Percentiles rank a stretch among this genome's conserved stretches.
Conservation (phyloP, 805 yeast species). For the Ogataea dorogensis region DNA sequence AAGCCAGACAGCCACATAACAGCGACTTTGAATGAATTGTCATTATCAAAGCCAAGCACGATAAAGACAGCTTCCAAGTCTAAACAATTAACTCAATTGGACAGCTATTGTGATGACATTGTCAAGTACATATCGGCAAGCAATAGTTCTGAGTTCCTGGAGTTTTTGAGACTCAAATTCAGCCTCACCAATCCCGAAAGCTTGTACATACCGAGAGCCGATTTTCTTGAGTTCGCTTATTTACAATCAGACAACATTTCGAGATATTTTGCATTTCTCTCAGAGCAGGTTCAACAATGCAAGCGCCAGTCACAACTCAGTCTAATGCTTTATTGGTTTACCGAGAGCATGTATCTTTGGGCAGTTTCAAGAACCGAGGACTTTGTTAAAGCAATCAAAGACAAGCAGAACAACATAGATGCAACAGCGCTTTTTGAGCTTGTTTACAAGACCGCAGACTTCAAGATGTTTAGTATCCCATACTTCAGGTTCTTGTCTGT, state of each 20-base stretch:
- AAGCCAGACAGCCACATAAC: constrained; percentile 29
- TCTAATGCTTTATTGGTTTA: constrained; percentile 43
- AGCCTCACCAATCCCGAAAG: constrained; percentile 32
- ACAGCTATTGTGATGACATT: constrained; percentile 39
- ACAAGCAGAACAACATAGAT: constrained; percentile 18
- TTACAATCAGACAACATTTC: constrained; percentile 38
- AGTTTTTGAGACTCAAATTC: constrained; percentile 34
- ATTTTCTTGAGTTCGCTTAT: constrained; percentile 43
- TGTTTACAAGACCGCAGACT: constrained; percentile 31
- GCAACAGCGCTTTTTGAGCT: constrained; percentile 39
- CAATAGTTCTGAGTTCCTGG: constrained; percentile 43
- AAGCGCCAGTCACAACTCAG: constrained; percentile 47
- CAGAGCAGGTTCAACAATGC: constrained; percentile 36
- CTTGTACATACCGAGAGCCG: constrained; percentile 43
- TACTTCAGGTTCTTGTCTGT: constrained; percentile 35
- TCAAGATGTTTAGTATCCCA: constrained; percentile 28
- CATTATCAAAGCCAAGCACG: constrained; percentile 14
- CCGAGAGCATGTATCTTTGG: constrained; percentile 51
- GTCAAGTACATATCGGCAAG: constrained; percentile 49
- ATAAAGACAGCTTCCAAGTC: constrained; percentile 2
- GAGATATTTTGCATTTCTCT: constrained; percentile 40
- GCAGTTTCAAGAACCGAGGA: constrained; percentile 47
- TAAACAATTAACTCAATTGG: constrained; percentile 28
- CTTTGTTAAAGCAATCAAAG: constrained; percentile 31
- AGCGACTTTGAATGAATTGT: constrained; percentile 17